phyloP scores from a whole-genome alignment of 495 filamentous ascomycete genomes.

The Neurospora sp. region DNA sequence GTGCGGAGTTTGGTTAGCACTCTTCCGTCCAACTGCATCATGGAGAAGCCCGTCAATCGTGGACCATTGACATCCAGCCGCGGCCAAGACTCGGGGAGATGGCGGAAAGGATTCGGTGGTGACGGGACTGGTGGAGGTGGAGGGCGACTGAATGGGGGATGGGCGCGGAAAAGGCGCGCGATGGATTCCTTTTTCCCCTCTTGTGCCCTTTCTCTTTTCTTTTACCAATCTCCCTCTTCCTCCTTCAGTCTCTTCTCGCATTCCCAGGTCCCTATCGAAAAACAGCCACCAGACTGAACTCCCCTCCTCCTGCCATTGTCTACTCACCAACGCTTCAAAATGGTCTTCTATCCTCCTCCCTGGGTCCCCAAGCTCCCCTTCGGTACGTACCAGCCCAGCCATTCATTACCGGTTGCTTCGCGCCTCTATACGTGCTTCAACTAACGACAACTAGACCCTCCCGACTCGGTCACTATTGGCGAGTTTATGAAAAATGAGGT shows the following conservation, averaged over 20 bases:
- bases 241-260: not conserved
- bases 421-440: not conserved
- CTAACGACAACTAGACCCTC: conserved; percentile 38
- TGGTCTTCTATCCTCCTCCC: conserved; percentile 71
- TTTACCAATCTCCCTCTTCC: not conserved
- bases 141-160: not conserved
- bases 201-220: not conserved
- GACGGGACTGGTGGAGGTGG: not conserved
- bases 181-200: not conserved
- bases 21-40: not conserved
- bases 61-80: not conserved
- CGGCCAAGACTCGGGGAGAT: not conserved
- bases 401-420: not conserved
- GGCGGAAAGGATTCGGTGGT: not conserved
- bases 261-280: not conserved
- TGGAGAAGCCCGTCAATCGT: not conserved
- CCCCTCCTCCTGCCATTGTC: not conserved
- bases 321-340: conserved; percentile 25
- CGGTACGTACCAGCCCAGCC: conserved; percentile 20
- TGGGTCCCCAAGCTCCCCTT: conserved; percentile 59
- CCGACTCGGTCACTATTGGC: conserved; percentile 64
- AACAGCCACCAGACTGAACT: not conserved
- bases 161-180: not conserved
- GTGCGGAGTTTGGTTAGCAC: not conserved
- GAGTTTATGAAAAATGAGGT: conserved; percentile 73